These are phyloP conservation scores for Aspergillus vadensis DNA, from an alignment of 2,329 filamentous ascomycete genomes.

Conservation along the genomic window DNA sequence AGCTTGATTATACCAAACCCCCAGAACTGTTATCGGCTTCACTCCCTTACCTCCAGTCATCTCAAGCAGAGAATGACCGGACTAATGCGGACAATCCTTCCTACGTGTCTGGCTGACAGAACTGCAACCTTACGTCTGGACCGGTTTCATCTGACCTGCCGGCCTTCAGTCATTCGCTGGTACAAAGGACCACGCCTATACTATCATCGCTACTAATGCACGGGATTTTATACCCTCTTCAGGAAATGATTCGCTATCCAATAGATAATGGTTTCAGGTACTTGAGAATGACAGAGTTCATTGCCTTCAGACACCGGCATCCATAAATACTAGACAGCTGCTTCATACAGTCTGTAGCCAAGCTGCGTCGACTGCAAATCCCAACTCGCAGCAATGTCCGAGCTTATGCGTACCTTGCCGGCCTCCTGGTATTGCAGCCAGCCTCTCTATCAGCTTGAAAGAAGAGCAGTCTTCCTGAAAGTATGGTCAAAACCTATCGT, in stretches of 20 bases:
- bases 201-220: neutral
- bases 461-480: slow-evolving; percentile 53
- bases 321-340: neutral
- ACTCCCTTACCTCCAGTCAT: neutral
- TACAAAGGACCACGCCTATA: slow-evolving; percentile 4
- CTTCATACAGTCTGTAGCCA: neutral
- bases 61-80: slow-evolving; percentile 2
- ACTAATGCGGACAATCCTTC: neutral
- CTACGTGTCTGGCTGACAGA: slow-evolving; percentile 1
- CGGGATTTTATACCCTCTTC: slow-evolving; percentile 36
- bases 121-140: neutral
- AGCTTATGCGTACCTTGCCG: slow-evolving; percentile 48
- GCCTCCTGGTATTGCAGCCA: slow-evolving; percentile 56
- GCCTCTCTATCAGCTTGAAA: slow-evolving; percentile 54
- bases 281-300: neutral
- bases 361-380: neutral
- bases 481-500: slow-evolving; percentile 21
- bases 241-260: slow-evolving; percentile 34
- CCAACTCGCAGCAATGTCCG: slow-evolving; percentile 27
- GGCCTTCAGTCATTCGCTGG: slow-evolving; percentile 15
- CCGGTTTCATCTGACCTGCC: slow-evolving; percentile 5
- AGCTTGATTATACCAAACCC: no score
- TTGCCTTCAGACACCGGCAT: slow-evolving; percentile 13
- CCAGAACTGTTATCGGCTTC: no score
- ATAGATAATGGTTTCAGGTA: slow-evolving; percentile 11